phyloP scores from a whole-genome alignment of 257 asterid species.

The Plantago ovata region DNA sequence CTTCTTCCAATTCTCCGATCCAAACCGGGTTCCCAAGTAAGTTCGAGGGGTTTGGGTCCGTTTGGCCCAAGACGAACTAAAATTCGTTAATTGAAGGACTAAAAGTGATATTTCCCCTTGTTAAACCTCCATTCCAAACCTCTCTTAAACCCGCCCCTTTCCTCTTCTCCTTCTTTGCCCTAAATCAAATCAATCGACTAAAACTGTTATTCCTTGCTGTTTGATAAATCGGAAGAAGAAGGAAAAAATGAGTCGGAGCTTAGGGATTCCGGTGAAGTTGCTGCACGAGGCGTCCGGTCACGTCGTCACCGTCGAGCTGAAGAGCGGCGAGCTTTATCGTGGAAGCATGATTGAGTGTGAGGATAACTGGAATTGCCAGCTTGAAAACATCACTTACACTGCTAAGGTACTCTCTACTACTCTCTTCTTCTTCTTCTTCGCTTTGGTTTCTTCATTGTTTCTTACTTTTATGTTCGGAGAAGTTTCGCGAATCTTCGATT shows the following conservation, averaged over 20 bases:
- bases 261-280: constrained; percentile 95
- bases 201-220: too few species aligned
- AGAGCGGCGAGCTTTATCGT: constrained; percentile 90
- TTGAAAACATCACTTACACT: constrained; percentile 52
- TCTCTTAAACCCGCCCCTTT: too few species aligned
- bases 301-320: constrained; percentile 82
- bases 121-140: too few species aligned
- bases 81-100: too few species aligned
- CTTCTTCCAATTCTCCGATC: too few species aligned
- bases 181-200: too few species aligned
- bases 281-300: constrained; percentile 97
- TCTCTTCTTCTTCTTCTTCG: neutral
- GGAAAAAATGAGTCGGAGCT: constrained; percentile 74
- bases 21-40: too few species aligned
- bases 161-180: too few species aligned
- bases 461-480: neutral
- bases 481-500: neutral
- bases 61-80: too few species aligned
- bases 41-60: too few species aligned
- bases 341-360: constrained; percentile 86
- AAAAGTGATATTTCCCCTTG: too few species aligned
- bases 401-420: constrained; percentile 35
- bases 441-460: neutral
- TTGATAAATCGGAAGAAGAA: neutral
- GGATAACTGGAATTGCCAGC: constrained; percentile 61